These are phyloP conservation scores for Polytrichum formosum DNA, from an alignment of 225 moss, liverwort and hornwort species.

Conservation along the genomic window DNA sequence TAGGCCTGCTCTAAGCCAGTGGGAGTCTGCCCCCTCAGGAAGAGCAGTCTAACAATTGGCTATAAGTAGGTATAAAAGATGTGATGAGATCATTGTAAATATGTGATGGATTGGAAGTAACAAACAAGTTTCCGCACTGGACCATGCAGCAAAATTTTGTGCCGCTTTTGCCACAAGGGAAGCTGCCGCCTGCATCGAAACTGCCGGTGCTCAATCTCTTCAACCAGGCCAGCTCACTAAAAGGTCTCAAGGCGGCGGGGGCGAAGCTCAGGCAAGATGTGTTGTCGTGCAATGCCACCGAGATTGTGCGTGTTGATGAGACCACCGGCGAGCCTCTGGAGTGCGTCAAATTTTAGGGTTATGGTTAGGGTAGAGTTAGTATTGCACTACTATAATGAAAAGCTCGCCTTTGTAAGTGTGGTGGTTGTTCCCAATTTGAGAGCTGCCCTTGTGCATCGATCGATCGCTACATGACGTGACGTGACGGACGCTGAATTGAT, in stretches of 20 bases:
- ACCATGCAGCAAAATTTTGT: conserved; percentile 54
- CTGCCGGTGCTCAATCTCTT: conserved; percentile 91
- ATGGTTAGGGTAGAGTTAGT: too few species aligned
- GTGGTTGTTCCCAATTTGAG: background rate
- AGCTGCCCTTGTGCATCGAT: background rate
- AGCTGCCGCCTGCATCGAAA: conserved; percentile 66
- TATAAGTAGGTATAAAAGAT: background rate
- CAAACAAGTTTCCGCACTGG: too few species aligned
- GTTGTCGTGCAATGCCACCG: conserved; percentile 46
- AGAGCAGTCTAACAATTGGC: too few species aligned
- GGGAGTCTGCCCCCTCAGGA: too few species aligned
- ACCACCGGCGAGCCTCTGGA: conserved; percentile 73
- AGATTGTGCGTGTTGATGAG: conserved; percentile 56
- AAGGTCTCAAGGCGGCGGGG: conserved; percentile 80
- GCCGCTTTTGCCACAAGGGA: conserved; percentile 53
- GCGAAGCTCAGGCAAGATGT: conserved; percentile 90
- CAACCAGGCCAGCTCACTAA: conserved; percentile 76
- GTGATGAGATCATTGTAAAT: background rate
- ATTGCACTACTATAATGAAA: too few species aligned
- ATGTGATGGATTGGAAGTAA: background rate
- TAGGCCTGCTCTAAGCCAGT: too few species aligned
- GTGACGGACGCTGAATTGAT: too few species aligned
- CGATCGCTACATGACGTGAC: too few species aligned
- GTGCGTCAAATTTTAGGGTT: conserved; percentile 58
- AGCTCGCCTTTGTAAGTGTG: too few species aligned